Evolutionary conservation across 1,284 basidiomycete species (phyloP).

Genomic region (Grifola frondosa): DNA sequence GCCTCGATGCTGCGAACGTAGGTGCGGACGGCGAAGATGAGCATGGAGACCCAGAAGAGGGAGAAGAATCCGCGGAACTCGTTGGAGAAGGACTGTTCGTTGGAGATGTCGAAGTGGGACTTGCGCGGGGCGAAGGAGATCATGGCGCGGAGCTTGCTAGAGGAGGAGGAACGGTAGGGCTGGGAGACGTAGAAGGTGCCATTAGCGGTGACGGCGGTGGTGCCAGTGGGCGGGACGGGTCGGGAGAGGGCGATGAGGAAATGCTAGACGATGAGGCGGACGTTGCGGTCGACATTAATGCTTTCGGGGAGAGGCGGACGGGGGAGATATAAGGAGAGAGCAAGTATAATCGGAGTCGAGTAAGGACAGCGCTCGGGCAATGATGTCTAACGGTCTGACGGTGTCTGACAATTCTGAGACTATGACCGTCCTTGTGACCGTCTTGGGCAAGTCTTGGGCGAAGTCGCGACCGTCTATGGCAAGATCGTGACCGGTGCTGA

Average conservation of each 20-base stretch:
- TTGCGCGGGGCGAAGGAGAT: slow-evolving; percentile 84
- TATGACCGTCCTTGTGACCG: no score
- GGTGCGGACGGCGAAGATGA: slow-evolving; percentile 76
- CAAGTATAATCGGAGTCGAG: no score
- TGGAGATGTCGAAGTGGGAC: slow-evolving; percentile 81
- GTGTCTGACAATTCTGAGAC: no score
- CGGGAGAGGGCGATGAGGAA: not conserved
- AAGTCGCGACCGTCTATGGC: no score
- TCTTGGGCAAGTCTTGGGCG: no score
- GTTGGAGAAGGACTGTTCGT: slow-evolving; percentile 71
- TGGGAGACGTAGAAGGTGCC: slow-evolving; percentile 75
- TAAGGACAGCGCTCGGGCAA: no score
- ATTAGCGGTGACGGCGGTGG: slow-evolving; percentile 40
- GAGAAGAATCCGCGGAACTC: slow-evolving; percentile 94
- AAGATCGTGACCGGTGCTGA: no score
- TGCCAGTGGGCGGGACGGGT: slow-evolving; percentile 1
- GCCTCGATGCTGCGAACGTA: slow-evolving; percentile 77
- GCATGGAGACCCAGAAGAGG: slow-evolving; percentile 88
- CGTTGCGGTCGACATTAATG: no score
- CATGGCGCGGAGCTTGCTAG: slow-evolving; percentile 71
- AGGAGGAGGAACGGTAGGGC: slow-evolving; percentile 63
- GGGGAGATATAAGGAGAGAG: no score
- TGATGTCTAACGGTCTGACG: no score
- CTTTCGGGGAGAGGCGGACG: no score
- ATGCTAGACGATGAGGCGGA: slow-evolving; percentile 1